A percentile compares a stretch with the other conserved stretches of the same genome.
Conservation (phyloP, 805 yeast genomes). For the Lipomyces yamadae region DNA sequence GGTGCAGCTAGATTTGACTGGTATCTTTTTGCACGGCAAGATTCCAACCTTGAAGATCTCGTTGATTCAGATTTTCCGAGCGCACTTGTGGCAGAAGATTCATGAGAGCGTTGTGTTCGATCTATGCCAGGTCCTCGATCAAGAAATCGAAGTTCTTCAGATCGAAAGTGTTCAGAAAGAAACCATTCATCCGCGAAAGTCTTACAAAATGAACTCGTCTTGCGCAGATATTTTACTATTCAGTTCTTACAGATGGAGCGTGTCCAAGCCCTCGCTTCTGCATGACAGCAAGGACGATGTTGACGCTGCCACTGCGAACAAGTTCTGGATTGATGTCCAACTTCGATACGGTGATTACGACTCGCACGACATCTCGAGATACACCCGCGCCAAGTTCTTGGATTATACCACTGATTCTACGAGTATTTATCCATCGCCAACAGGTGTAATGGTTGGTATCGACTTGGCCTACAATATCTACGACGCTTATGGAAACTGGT, state of each 20-base stretch:
- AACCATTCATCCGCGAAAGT: conserved; percentile 94
- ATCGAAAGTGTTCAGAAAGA: conserved; percentile 87
- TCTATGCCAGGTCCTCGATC: conserved; percentile 87
- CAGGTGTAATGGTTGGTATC: conserved; percentile 87
- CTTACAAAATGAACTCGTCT: conserved; percentile 95
- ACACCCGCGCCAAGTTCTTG: conserved; percentile 87
- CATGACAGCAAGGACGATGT: conserved; percentile 70
- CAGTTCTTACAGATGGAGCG: conserved; percentile 80
- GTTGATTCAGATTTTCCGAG: conserved; percentile 92
- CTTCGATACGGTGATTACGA: conserved; percentile 96
- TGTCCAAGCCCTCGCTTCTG: conserved; percentile 73
- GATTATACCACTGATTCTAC: conserved; percentile 90
- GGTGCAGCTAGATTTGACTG: conserved; percentile 94
- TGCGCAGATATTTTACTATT: conserved; percentile 85
- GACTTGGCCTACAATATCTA: conserved; percentile 95
- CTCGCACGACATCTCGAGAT: conserved; percentile 93
- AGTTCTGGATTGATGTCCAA: conserved; percentile 95
- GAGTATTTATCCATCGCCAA: conserved; percentile 87
- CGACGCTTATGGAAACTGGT: conserved; percentile 97
- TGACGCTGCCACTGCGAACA: conserved; percentile 60
- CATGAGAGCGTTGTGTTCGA: conserved; percentile 96
- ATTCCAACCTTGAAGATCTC: conserved; percentile 97
- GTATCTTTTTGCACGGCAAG: conserved; percentile 95
- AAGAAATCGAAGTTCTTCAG: conserved; percentile 79
- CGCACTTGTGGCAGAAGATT: conserved; percentile 98